Percentiles rank a stretch among this genome's conserved stretches.
Evolutionary conservation across 768 basidiomycete species (phyloP).

Genomic region (Leccinum boreale): DNA sequence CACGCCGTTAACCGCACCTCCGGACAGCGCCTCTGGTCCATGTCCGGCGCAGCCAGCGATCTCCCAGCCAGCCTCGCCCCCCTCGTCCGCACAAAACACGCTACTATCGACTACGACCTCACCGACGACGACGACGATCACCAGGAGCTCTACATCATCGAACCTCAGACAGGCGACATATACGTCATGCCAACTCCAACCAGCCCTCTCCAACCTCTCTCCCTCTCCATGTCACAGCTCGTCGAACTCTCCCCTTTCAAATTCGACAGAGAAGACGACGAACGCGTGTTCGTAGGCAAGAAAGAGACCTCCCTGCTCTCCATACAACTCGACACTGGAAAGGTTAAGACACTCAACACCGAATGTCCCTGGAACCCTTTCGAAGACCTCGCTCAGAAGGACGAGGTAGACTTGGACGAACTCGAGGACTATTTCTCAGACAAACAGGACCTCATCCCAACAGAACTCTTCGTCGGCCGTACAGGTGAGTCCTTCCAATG

Average conservation of each 20-base stretch:
- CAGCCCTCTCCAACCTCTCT: slow-evolving; percentile 79
- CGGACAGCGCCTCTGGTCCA: slow-evolving; percentile 84
- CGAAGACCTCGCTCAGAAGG: slow-evolving; percentile 46
- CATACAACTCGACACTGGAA: slow-evolving; percentile 76
- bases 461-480: slow-evolving; percentile 61
- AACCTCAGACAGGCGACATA: slow-evolving; percentile 92
- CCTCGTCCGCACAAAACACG: slow-evolving; percentile 70
- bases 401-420: slow-evolving; percentile 54
- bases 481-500: slow-evolving; percentile 45
- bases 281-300: slow-evolving; percentile 80
- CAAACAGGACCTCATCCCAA: slow-evolving; percentile 25
- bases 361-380: slow-evolving; percentile 78
- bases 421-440: slow-evolving; percentile 48
- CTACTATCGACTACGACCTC: slow-evolving; percentile 53
- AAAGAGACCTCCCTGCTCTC: slow-evolving; percentile 84
- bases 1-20: slow-evolving; percentile 90
- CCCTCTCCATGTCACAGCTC: slow-evolving; percentile 88
- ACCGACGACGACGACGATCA: slow-evolving; percentile 48
- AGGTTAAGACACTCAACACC: slow-evolving; percentile 69
- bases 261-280: slow-evolving; percentile 54
- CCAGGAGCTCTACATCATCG: slow-evolving; percentile 87
- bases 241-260: slow-evolving; percentile 86
- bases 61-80: slow-evolving; percentile 61
- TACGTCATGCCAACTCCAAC: slow-evolving; percentile 75
- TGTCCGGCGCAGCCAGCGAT: slow-evolving; percentile 56